These are phyloP conservation scores for Claviceps pazoutovae DNA, from an alignment of 2,329 filamentous ascomycete species.

Conservation along the genomic window DNA sequence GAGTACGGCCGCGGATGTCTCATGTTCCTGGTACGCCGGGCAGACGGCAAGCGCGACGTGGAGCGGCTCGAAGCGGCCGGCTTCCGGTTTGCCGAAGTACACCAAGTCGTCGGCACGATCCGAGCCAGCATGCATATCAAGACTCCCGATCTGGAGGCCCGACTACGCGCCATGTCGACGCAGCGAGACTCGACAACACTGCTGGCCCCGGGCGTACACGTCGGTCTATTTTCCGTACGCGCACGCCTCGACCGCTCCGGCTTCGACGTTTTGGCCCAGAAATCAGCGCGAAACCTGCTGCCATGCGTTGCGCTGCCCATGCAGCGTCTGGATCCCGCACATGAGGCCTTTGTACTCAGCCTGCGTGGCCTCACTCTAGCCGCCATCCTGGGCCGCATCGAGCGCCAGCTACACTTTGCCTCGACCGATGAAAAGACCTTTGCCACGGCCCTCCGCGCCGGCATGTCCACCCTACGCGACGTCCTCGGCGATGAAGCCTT, in stretches of 20 bases:
- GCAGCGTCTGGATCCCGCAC: slow-evolving; percentile 37
- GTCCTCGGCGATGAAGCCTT: slow-evolving; percentile 31
- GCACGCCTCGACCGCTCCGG: slow-evolving; percentile 37
- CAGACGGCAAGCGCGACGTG: slow-evolving; percentile 42
- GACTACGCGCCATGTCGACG: slow-evolving; percentile 49
- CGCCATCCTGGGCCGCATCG: slow-evolving; percentile 17
- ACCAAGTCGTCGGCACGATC: slow-evolving; percentile 55
- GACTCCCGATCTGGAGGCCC: slow-evolving; percentile 42
- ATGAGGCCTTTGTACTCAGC: slow-evolving; percentile 38
- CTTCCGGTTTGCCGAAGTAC: slow-evolving; percentile 61
- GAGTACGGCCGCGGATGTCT: slow-evolving; percentile 58
- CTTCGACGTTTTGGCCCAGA: slow-evolving; percentile 50
- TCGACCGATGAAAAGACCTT: slow-evolving; percentile 30
- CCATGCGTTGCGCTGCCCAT: slow-evolving; percentile 43
- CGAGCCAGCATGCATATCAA: slow-evolving; percentile 63
- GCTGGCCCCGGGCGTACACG: slow-evolving; percentile 38
- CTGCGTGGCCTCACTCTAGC: slow-evolving; percentile 31
- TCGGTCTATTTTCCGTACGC: slow-evolving; percentile 44
- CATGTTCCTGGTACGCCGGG: slow-evolving; percentile 61
- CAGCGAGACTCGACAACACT: slow-evolving; percentile 36
- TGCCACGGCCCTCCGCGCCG: slow-evolving; percentile 27
- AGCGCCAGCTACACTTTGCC: slow-evolving; percentile 20
- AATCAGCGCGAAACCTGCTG: slow-evolving; percentile 41
- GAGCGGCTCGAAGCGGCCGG: slow-evolving; percentile 54
- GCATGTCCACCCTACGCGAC: slow-evolving; percentile 26